Evolutionary conservation across 2,329 filamentous ascomycete species (phyloP), one percentile per base, ranked within the genome.

Genomic region (Coniella lustricola): DNA sequence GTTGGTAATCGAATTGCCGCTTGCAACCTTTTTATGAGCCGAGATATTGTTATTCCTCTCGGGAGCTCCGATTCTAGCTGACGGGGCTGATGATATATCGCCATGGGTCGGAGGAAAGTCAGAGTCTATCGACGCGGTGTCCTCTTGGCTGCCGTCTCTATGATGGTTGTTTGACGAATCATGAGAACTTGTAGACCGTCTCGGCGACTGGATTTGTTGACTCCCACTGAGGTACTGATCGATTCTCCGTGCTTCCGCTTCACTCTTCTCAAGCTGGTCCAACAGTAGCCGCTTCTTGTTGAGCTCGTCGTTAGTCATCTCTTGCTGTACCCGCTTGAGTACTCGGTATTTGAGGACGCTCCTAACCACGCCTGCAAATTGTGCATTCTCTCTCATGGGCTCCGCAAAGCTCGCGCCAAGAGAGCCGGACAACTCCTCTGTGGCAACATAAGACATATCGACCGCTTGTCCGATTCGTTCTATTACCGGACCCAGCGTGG

Each of bases 341-440:
- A 97, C 85, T 14, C 93, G 77, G 64, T 96, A 98, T 55, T 87
- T 81, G 47, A 98, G 72, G 31, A 98, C 91, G 56, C 75, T 87
- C 36, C 90, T 82, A 3, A 98, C 93, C 1, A 98, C 89, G 10
- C 93, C 88, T 0, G 93, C 93, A 64, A 98, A 98, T 62, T 98
- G 93, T 12, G 93, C 90, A 60, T 90, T 95, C 68, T 98, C 93
- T 48, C 94, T 81, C 89, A 98, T 96, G 0, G 93, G 93, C 62
- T 98, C 94, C 0, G 94, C 90, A 62, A 98, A 98, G 56, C 82
- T 93, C 31, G 91, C 90, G 17, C 90, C 90, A n/a, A 98, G 71
- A 0, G 86, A 85, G 2, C 82, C 82, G 0, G 90, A 90, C 3
- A 98, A 73, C 63, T 98, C 93, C 59, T 95, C 88, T 0, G 91